phyloP scores from a whole-genome alignment of 2,329 filamentous ascomycete genomes.

The Talaromyces sp. region DNA sequence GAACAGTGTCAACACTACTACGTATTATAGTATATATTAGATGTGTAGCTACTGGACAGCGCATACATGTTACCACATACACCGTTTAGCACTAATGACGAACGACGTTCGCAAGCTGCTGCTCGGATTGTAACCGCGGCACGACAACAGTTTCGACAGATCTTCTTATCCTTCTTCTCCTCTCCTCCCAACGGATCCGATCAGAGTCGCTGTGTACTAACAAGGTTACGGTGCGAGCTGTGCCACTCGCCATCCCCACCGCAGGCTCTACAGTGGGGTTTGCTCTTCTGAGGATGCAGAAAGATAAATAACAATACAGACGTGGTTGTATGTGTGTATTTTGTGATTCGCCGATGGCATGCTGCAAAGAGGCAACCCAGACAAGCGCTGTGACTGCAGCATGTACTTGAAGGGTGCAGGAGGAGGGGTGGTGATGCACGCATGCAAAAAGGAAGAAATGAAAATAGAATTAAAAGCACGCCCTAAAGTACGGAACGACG shows the following conservation, averaged over 20 bases:
- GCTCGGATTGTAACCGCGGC: not conserved
- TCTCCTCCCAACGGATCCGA: not conserved
- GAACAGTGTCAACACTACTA: too few relatives aligned
- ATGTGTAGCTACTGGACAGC: not conserved
- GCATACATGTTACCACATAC: not conserved
- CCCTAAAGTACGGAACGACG: constrained; percentile 13
- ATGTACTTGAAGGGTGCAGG: not conserved
- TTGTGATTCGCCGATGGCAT: constrained; percentile 1
- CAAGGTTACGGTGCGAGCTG: constrained; percentile 1
- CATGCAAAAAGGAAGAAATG: not conserved
- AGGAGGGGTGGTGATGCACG: not conserved
- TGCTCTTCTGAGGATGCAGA: not conserved
- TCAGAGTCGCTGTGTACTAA: not conserved
- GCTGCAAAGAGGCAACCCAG: not conserved
- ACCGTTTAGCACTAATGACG: not conserved
- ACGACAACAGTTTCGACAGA: not conserved
- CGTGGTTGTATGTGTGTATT: not conserved
- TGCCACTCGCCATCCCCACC: not conserved
- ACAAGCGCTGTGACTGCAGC: not conserved
- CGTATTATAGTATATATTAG: too few relatives aligned
- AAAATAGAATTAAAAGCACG: not conserved
- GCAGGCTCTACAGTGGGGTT: not conserved
- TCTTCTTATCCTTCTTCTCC: not conserved
- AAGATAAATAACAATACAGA: not conserved
- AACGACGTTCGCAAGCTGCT: not conserved